A percentile compares a stretch with the other conserved stretches of the same genome.
phyloP scores from a whole-genome alignment of 805 yeast species.

The Cyberlindnera meyerae region DNA sequence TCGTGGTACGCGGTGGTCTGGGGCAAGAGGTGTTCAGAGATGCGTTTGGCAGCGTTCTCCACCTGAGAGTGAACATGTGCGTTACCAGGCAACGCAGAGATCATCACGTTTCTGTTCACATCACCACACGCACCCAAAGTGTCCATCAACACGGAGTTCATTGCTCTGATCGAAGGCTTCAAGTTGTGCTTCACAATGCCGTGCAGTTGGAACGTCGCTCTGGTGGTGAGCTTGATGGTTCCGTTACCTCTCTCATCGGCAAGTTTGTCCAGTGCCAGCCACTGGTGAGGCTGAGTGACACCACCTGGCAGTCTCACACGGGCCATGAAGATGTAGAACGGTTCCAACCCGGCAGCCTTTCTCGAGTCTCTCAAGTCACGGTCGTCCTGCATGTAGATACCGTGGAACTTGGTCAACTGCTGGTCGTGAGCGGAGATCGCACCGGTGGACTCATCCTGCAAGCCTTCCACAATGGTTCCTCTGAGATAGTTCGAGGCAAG shows the following conservation, averaged over 20 bases:
- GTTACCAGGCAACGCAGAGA: slow-evolving; percentile 83
- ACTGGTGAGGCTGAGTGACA: slow-evolving; percentile 78
- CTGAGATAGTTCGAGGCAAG: slow-evolving; percentile 79
- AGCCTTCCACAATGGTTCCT: slow-evolving; percentile 89
- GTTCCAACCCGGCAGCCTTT: slow-evolving; percentile 88
- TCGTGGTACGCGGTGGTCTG: slow-evolving; percentile 94
- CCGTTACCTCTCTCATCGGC: slow-evolving; percentile 85
- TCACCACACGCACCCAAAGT: slow-evolving; percentile 98
- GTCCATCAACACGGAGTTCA: slow-evolving; percentile 86
- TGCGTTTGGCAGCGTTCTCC: slow-evolving; percentile 51
- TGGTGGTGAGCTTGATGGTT: slow-evolving; percentile 88
- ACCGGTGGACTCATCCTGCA: slow-evolving; percentile 78
- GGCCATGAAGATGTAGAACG: slow-evolving; percentile 95
- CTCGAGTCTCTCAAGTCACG: slow-evolving; percentile 93
- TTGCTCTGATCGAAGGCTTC: slow-evolving; percentile 87
- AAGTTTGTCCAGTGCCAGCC: slow-evolving; percentile 79
- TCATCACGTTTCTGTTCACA: slow-evolving; percentile 93
- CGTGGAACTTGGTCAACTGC: slow-evolving; percentile 95
- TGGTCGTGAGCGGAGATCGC: slow-evolving; percentile 88
- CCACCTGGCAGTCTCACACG: slow-evolving; percentile 96
- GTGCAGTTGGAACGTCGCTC: slow-evolving; percentile 95
- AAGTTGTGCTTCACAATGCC: slow-evolving; percentile 88
- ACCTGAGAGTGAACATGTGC: slow-evolving; percentile 78
- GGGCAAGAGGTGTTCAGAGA: slow-evolving; percentile 83
- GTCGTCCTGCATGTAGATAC: slow-evolving; percentile 97